Conservation (phyloP, 1,284 basidiomycete genomes). For the Pyrrhoderma lamaoense region DNA sequence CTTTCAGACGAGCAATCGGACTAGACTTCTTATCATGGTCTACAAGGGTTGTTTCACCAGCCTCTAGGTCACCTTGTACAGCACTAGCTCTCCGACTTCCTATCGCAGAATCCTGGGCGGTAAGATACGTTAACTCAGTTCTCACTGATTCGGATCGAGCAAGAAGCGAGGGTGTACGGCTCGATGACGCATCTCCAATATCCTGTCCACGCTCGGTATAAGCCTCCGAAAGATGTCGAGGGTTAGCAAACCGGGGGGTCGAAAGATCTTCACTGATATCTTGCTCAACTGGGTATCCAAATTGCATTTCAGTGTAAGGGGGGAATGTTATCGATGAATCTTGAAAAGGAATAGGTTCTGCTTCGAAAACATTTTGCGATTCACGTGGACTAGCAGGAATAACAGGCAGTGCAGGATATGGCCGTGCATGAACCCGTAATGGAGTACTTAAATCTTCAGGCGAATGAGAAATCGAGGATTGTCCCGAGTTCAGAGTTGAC, state of each 20-base stretch:
- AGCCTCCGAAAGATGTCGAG: neutral
- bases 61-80: slow-evolving; percentile 3
- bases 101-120: slow-evolving; percentile 12
- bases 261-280: slow-evolving; percentile 6
- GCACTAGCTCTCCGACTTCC: slow-evolving; percentile 8
- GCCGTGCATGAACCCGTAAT: slow-evolving; percentile 1
- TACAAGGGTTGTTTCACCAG: slow-evolving; percentile 13
- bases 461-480: slow-evolving; percentile 12
- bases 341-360: slow-evolving; percentile 1
- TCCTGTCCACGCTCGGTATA: slow-evolving; percentile 2
- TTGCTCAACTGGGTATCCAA: slow-evolving; percentile 2
- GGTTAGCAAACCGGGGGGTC: slow-evolving; percentile 8
- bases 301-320: neutral
- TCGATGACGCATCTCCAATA: neutral
- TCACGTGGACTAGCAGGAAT: slow-evolving; percentile 18
- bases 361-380: slow-evolving; percentile 17
- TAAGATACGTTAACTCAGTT: slow-evolving; percentile 18
- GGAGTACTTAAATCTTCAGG: slow-evolving; percentile 4
- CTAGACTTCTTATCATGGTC: slow-evolving; percentile 2
- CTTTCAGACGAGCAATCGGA: slow-evolving; percentile 14
- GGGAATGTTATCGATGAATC: slow-evolving; percentile 7
- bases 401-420: slow-evolving; percentile 10
- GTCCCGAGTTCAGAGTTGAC: slow-evolving; percentile 15
- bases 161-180: slow-evolving; percentile 13
- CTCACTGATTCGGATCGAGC: slow-evolving; percentile 14